These are phyloP conservation scores for Cordyceps pruinosa DNA, from an alignment of 2,329 filamentous ascomycete genomes.

Conservation along the genomic window DNA sequence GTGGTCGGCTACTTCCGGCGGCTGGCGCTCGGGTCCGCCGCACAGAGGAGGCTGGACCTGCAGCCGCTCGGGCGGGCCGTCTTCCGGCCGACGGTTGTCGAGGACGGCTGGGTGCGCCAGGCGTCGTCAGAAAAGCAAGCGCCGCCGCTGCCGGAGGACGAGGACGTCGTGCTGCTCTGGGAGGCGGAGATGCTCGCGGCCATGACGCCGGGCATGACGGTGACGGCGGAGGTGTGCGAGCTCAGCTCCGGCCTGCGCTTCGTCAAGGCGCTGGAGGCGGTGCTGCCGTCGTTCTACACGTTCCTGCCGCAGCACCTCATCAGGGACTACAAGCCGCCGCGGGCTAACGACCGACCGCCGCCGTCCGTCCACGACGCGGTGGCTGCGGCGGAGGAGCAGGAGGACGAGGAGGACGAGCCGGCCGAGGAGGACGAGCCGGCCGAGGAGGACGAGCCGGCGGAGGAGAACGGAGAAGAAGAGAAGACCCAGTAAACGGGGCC, in stretches of 20 bases:
- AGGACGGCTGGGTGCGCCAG: conserved; percentile 39
- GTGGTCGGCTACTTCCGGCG: conserved; percentile 36
- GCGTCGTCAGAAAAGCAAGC: conserved; percentile 4
- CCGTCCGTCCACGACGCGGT: conserved; percentile 36
- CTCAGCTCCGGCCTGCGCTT: conserved; percentile 58
- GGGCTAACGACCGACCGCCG: conserved; percentile 35
- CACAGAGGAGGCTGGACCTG: conserved; percentile 26
- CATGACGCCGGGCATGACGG: conserved; percentile 59
- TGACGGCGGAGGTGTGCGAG: conserved; percentile 48
- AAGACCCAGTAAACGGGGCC: too few relatives aligned
- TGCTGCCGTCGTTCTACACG: conserved; percentile 57
- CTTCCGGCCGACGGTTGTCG: conserved; percentile 39
- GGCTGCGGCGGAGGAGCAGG: conserved; percentile 14
- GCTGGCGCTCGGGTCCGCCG: conserved; percentile 24
- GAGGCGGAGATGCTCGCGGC: conserved; percentile 50
- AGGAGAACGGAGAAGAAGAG: neutral
- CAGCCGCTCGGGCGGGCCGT: conserved; percentile 38
- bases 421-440: conserved; percentile 12
- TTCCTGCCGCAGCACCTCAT: conserved; percentile 65
- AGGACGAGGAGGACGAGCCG: conserved; percentile 14
- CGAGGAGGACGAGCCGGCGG: neutral
- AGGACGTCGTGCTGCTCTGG: conserved; percentile 50
- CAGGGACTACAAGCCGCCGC: conserved; percentile 55
- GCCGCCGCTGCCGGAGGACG: conserved; percentile 14
- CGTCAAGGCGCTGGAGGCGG: conserved; percentile 49